A percentile compares a stretch with the other conserved stretches of the same genome.
These are phyloP conservation scores for Blepharisma japonicum DNA, from an alignment of 73 alveolate genomes.

Conservation along the genomic window DNA sequence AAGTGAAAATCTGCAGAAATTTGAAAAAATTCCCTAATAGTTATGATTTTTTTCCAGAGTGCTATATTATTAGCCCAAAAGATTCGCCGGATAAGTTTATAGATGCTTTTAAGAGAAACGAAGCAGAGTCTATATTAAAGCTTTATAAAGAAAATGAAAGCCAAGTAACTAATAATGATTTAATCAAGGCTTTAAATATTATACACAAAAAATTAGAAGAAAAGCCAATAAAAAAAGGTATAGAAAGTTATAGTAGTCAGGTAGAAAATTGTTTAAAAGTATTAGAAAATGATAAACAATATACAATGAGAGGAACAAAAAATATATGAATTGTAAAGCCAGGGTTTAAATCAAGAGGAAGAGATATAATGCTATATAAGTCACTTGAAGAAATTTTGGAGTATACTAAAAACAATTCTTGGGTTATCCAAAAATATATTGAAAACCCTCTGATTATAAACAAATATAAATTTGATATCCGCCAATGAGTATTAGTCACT, in stretches of 20 bases:
- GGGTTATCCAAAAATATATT: conserved; percentile 83
- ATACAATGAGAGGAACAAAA: conserved; percentile 34
- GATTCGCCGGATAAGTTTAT: background rate
- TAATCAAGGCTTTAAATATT: background rate
- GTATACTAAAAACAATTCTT: background rate
- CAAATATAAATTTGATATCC: conserved; percentile 83
- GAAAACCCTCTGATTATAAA: conserved; percentile 85
- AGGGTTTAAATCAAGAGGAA: conserved; percentile 72
- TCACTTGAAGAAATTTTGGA: background rate
- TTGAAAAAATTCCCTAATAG: background rate
- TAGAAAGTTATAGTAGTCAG: background rate
- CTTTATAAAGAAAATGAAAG: background rate
- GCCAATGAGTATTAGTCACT: conserved; percentile 95
- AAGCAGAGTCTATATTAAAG: background rate
- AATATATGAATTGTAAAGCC: conserved; percentile 70
- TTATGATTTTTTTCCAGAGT: background rate
- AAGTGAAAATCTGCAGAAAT: background rate
- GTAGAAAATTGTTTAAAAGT: background rate
- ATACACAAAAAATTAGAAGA: background rate
- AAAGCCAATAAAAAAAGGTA: background rate
- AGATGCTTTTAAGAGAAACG: background rate
- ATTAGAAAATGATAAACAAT: conserved; percentile 6
- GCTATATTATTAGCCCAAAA: background rate
- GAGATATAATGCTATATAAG: conserved; percentile 82
- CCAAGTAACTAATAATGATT: background rate